Evolutionary conservation across 306 rosid genomes (phyloP).

Genomic region (Arachis stenosperma): DNA sequence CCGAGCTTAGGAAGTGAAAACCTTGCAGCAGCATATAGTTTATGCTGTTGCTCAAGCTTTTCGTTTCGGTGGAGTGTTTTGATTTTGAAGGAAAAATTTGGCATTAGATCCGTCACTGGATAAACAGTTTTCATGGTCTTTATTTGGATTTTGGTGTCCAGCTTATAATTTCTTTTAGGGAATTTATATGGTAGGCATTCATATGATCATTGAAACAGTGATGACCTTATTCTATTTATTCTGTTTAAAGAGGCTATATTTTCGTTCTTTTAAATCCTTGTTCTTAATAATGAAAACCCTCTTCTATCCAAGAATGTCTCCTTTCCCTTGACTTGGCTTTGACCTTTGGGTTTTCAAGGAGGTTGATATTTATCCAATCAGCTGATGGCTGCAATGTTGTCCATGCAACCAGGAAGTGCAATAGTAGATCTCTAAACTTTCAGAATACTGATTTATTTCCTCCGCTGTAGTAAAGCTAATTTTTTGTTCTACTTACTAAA

Average conservation of each 20-base stretch:
- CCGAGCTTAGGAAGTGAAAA: background rate
- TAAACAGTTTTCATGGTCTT: constrained; percentile 2
- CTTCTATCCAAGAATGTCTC: constrained; percentile 15
- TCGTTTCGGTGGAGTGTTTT: constrained; percentile 3
- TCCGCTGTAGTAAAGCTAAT: constrained; percentile 19
- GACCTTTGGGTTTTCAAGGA: constrained; percentile 36
- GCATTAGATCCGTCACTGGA: background rate
- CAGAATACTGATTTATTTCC: constrained; percentile 7
- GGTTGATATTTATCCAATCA: constrained; percentile 24
- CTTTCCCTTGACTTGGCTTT: constrained; percentile 28
- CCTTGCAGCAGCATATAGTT: background rate
- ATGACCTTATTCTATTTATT: constrained; percentile 13
- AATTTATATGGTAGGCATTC: constrained; percentile 14
- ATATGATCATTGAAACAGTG: constrained; percentile 18
- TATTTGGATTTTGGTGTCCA: background rate
- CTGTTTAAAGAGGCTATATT: constrained; percentile 28
- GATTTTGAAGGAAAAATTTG: constrained; percentile 16
- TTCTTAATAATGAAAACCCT: constrained; percentile 4
- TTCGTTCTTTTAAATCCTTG: constrained; percentile 7
- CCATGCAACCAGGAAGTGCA: constrained; percentile 22
- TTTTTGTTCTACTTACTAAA: constrained; percentile 32
- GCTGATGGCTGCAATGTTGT: constrained; percentile 23
- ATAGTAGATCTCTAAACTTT: constrained; percentile 26
- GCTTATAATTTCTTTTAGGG: constrained; percentile 12
- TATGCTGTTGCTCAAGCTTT: constrained; percentile 10